Evolutionary conservation across 441 rosid species (phyloP).

Genomic region (Erodium moschatum): DNA sequence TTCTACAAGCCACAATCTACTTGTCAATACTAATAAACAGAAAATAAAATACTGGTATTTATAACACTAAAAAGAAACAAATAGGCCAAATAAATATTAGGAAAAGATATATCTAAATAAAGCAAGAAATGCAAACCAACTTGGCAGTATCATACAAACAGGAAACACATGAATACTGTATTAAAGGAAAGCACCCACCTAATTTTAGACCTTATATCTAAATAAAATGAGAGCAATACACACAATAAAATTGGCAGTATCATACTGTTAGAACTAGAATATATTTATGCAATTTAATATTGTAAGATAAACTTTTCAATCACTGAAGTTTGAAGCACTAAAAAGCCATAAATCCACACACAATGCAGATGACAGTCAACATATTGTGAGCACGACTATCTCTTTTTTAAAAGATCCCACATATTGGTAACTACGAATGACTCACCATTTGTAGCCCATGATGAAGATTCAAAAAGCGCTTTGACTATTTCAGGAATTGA

Average conservation of each 20-base stretch:
- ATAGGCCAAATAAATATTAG: neutral
- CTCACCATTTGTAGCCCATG: conserved; percentile 81
- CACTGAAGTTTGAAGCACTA: conserved; percentile 7
- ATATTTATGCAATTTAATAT: neutral
- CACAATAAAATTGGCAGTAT: too few relatives aligned
- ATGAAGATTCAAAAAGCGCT: conserved; percentile 87
- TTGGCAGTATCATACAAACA: conserved; percentile 1
- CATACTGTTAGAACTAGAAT: too few relatives aligned
- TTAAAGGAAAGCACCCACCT: neutral
- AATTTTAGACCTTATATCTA: neutral
- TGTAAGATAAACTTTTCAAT: neutral
- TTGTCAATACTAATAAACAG: conserved; percentile 23
- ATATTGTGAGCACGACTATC: neutral
- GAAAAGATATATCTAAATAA: neutral
- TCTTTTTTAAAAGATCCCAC: neutral
- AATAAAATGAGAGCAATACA: too few relatives aligned
- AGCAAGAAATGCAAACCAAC: neutral
- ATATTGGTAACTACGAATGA: conserved; percentile 16
- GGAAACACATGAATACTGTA: neutral
- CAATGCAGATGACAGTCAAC: neutral
- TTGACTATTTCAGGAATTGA: conserved; percentile 72
- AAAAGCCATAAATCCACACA: conserved; percentile 3
- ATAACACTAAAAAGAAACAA: neutral
- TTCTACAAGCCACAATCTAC: conserved; percentile 30
- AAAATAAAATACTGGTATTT: neutral